Evolutionary conservation across 139 green algal genomes (phyloP), one percentile per base, ranked within the genome.

Genomic region (Tetradesmus obliquus): DNA sequence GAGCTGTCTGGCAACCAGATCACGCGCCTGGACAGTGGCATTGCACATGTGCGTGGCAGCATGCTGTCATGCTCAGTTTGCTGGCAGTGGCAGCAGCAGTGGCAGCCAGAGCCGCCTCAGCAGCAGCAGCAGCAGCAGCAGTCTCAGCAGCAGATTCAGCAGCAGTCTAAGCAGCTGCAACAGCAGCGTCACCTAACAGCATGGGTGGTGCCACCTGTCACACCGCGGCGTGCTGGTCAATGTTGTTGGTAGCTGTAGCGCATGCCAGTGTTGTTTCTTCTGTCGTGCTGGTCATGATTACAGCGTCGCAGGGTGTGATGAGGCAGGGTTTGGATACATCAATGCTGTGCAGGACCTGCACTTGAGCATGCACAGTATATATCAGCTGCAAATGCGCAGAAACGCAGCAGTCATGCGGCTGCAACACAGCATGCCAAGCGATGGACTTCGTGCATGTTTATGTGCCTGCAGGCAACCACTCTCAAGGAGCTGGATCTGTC

Each of bases 1-100:
- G 97, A 99, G 84, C 81, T 98, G 72, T 95, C 92, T 45, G 97
- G 97, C 82, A 99, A 99, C 88, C 95, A 97, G 80, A 95, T 99
- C 5, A 72, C 76, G 1, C 85, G 83, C 3, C 24, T 99, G 22
- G 93, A 96, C 54, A 95, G 96, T 17, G 85, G 32, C 62, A 92
- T 98, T 45, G 90, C 84, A 80, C 57, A 57, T 45, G 84, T 88
- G 51, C 13, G 89, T 19, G 83, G 93, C 82, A 93, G 94, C 62
- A 60, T 82, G 15, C 53, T 76, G 92, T 53, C 91, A 85, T 85
- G 80, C 45, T 95, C 10, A 66, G 57, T 66, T 7, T 66, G 6
- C 17, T 19, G 12, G 66, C 66, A 76, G 15, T 19, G 5, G 17
- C 66, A 76, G 66, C 66, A 76, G 66, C 13, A 24, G 5, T 45